Conservation (phyloP, 805 yeast genomes). For the Grigorovia humatica region DNA sequence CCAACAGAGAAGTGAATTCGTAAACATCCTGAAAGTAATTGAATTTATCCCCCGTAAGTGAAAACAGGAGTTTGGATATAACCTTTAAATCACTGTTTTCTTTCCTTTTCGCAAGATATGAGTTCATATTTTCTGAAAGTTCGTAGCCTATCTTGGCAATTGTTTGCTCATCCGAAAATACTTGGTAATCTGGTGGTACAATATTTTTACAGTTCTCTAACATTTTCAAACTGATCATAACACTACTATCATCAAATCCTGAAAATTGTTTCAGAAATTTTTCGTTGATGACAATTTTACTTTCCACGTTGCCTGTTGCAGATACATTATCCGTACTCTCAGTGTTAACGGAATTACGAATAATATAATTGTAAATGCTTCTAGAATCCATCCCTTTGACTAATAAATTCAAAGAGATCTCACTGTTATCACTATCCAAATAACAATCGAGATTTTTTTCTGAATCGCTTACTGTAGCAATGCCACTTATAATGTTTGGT, state of each 20-base stretch:
- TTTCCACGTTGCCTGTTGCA: neutral
- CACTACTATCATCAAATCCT: neutral
- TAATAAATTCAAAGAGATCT: constrained; percentile 1
- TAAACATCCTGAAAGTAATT: constrained; percentile 10
- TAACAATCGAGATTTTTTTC: neutral
- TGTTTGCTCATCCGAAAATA: constrained; percentile 6
- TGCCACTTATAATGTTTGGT: constrained; percentile 2
- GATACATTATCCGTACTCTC: neutral
- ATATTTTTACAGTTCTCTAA: neutral
- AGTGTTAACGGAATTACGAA: neutral
- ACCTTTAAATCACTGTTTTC: neutral
- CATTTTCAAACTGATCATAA: neutral
- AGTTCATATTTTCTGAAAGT: constrained; percentile 19
- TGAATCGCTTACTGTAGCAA: neutral
- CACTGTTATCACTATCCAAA: neutral
- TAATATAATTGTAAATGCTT: neutral
- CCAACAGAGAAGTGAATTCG: constrained; percentile 20
- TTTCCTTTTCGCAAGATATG: constrained; percentile 7
- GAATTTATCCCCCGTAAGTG: constrained; percentile 9
- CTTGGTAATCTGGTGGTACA: neutral
- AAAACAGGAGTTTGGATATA: constrained; percentile 5
- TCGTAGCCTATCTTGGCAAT: constrained; percentile 22
- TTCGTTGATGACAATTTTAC: neutral
- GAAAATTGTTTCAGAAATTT: neutral
- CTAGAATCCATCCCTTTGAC: constrained; percentile 1